phyloP scores from a whole-genome alignment of 177 flowering plant genomes.

The Vitis hybrid region DNA sequence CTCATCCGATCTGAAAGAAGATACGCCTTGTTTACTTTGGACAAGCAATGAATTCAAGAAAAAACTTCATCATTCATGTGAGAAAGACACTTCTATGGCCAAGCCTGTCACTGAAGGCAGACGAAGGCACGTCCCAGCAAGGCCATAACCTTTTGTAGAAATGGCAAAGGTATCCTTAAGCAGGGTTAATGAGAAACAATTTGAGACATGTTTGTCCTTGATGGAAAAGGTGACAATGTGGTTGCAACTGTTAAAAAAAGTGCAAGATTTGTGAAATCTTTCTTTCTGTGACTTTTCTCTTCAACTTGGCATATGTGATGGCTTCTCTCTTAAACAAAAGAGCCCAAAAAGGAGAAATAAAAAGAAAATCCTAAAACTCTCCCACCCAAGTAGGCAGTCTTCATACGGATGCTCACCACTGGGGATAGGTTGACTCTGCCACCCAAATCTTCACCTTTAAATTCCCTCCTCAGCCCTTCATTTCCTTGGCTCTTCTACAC shows the following conservation, averaged over 20 bases:
- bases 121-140: conserved; percentile 4
- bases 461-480: conserved; percentile 34
- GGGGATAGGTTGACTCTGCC: conserved; percentile 55
- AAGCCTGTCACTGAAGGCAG: conserved; percentile 6
- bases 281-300: conserved; percentile 32
- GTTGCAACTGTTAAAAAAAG: conserved; percentile 45
- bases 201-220: conserved; percentile 24
- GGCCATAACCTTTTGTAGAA: conserved; percentile 17
- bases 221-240: conserved; percentile 37
- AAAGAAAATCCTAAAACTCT: conserved; percentile 35
- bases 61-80: conserved; percentile 17
- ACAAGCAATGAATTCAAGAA: conserved; percentile 23
- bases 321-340: conserved; percentile 32
- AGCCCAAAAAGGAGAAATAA: conserved; percentile 30
- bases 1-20: conserved; percentile 38
- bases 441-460: conserved; percentile 48
- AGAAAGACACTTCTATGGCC: conserved; percentile 12
- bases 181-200: conserved; percentile 10
- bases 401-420: conserved; percentile 59
- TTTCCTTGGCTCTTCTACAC: conserved; percentile 33
- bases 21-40: conserved; percentile 35
- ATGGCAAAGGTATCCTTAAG: conserved; percentile 25
- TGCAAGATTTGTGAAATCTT: conserved; percentile 43
- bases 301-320: conserved; percentile 43
- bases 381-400: conserved; percentile 57